A percentile compares a stretch with the other conserved stretches of the same genome.
Conservation (phyloP, 2,329 filamentous ascomycete genomes). For the Pestalotiopsis sp. region DNA sequence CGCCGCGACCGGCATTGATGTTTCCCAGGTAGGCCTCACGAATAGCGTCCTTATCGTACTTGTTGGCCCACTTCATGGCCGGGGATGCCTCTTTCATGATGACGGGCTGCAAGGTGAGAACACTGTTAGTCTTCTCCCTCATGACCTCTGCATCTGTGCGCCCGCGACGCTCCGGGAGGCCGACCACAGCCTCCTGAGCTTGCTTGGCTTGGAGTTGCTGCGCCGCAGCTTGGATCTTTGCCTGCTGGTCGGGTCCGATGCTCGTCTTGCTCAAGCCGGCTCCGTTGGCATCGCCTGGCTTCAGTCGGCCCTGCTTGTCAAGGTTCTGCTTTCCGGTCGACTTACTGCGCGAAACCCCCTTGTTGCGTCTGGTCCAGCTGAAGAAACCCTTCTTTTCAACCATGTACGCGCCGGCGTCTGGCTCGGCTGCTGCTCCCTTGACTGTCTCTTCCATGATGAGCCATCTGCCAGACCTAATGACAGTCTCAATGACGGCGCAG, state of each 20-base stretch:
- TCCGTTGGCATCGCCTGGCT: constrained; percentile 42
- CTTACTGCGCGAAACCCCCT: constrained; percentile 66
- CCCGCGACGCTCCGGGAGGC: constrained; percentile 48
- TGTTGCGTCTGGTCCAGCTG: constrained; percentile 76
- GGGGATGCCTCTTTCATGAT: constrained; percentile 87
- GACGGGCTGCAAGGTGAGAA: constrained; percentile 83
- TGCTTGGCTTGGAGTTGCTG: constrained; percentile 78
- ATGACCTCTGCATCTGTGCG: constrained; percentile 59
- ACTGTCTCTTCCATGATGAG: constrained; percentile 95
- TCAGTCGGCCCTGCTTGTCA: constrained; percentile 44
- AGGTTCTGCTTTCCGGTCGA: constrained; percentile 66
- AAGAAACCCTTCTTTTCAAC: constrained; percentile 96
- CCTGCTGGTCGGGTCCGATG: constrained; percentile 89
- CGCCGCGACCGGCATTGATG: constrained; percentile 72
- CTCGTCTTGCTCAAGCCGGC: constrained; percentile 72
- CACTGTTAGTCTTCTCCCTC: constrained; percentile 81
- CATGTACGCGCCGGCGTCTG: constrained; percentile 84
- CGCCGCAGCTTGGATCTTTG: constrained; percentile 89
- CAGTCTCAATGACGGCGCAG: constrained; percentile 89
- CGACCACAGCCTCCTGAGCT: constrained; percentile 55
- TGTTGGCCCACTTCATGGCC: constrained; percentile 95
- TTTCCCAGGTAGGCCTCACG: constrained; percentile 85
- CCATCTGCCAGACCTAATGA: constrained; percentile 82
- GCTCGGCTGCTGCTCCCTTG: constrained; percentile 86
- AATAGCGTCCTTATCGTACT: constrained; percentile 89